phyloP scores from a whole-genome alignment of 805 yeast species.

The Lachancea thermotolerans region DNA sequence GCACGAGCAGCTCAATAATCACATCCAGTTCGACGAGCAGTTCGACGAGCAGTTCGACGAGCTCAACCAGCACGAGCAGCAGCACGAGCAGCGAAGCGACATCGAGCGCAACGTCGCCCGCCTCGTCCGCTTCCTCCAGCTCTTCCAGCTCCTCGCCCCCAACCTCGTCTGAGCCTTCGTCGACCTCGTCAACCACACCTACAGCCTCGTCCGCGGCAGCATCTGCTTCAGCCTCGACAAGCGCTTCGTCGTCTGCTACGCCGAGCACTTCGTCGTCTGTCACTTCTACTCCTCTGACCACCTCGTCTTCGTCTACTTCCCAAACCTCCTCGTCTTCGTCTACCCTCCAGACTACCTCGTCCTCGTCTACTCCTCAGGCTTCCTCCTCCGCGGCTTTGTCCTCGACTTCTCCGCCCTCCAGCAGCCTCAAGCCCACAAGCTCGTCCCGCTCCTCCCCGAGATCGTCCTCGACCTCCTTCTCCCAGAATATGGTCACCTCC shows the following conservation, averaged over 20 bases:
- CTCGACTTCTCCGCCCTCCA: slow-evolving; percentile 6
- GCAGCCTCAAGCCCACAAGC: slow-evolving; percentile 6
- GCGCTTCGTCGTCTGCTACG: slow-evolving; percentile 11
- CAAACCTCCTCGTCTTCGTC: slow-evolving; percentile 4
- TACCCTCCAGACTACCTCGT: too few relatives aligned
- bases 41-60: slow-evolving; percentile 1
- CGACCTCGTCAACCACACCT: slow-evolving; percentile 4
- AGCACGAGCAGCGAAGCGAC: slow-evolving; percentile 1
- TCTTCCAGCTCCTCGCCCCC: slow-evolving; percentile 3
- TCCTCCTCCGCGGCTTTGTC: not conserved
- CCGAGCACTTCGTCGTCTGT: slow-evolving; percentile 8
- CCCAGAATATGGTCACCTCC: slow-evolving; percentile 10
- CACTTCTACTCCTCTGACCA: slow-evolving; percentile 1
- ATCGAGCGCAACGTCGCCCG: not conserved
- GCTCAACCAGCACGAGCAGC: slow-evolving; percentile 3
- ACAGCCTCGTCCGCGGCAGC: too few relatives aligned
- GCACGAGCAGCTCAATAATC: slow-evolving; percentile 5
- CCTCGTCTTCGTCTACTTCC: slow-evolving; percentile 1
- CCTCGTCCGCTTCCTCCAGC: slow-evolving; percentile 7
- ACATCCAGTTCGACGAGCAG: not conserved
- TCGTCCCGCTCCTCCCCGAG: slow-evolving; percentile 5
- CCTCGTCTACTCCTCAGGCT: too few relatives aligned
- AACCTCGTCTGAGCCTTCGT: not conserved
- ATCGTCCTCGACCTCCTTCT: slow-evolving; percentile 2
- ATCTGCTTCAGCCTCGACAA: slow-evolving; percentile 2